Base-by-base conservation (phyloP, 495 filamentous ascomycete genomes). In the Aspergillus wentii region DNA sequence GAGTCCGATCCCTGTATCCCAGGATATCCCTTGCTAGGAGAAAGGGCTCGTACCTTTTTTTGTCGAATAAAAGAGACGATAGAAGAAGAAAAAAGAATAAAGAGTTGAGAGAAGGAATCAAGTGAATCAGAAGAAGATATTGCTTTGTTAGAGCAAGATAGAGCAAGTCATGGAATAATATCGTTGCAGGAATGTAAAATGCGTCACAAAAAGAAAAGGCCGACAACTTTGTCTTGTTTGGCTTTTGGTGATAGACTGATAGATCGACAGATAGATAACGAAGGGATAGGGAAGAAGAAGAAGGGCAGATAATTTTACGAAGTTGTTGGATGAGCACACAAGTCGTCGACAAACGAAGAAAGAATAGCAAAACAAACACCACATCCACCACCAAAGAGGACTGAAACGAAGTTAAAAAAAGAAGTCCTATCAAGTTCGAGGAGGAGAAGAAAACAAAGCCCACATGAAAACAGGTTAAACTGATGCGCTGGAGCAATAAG, bases 121-220 rank as follows among this genome's bases (percentile, higher is more conserved):
- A 42, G 41, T 36, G 11, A 26, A 14, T 20, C 20, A 10, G 9
- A 14, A 15, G 29, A 13, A 8, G 16, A 3, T 31, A 11, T 31
- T 31, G n/a, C 15, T 31, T 31, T 31, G 41, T 44, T 11, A 28
- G 40, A 40, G 15, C 9, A 23, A 48, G 41, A 30, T 26, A 16
- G 35, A 32, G 35, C 51, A 45, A 37, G 38, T 56, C 57, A 43
- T 65, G 48, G 54, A 48, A 59, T n/a, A n/a, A 25, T 6, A 61
- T 67, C 57, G 59, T 58, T 37, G 40, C 30, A 48, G 33, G 54
- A 52, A 54, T 54, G 53, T 22, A 38, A 13, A 38, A 22, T 42
- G 43, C 38, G 48, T 56, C 52, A 58, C 40, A 54, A 57, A 46
- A 27, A 37, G 46, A 25, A 28, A 27, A 9, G 9, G 3, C 3